Evolutionary conservation across 2,329 filamentous ascomycete species (phyloP).

Genomic region (Clonostachys rhizophaga): DNA sequence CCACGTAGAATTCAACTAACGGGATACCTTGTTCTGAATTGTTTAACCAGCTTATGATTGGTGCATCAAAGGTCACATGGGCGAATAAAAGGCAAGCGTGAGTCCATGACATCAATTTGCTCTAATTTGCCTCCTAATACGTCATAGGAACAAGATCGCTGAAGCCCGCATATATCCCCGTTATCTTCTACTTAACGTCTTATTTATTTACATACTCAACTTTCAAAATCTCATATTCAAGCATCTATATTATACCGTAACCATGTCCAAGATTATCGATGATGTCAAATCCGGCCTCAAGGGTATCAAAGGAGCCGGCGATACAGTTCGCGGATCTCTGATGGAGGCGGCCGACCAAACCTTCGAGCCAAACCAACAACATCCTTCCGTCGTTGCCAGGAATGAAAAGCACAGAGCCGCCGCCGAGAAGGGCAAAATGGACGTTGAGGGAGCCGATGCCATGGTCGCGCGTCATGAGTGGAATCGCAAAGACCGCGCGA

Average conservation of each 20-base stretch:
- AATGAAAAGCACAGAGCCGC: slow-evolving; percentile 5
- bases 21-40: no score
- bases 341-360: slow-evolving; percentile 11
- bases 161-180: no score
- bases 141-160: no score
- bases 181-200: no score
- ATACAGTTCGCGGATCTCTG: slow-evolving; percentile 9
- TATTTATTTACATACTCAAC: background rate
- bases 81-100: no score
- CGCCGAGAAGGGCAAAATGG: slow-evolving; percentile 10
- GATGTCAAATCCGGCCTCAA: slow-evolving; percentile 15
- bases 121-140: no score
- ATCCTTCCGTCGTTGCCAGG: slow-evolving; percentile 5
- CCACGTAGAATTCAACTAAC: no score
- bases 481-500: slow-evolving; percentile 6
- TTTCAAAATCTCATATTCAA: background rate
- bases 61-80: no score
- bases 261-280: slow-evolving; percentile 11
- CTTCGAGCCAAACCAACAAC: slow-evolving; percentile 5
- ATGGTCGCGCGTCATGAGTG: slow-evolving; percentile 11
- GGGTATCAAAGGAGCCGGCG: slow-evolving; percentile 12
- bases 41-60: no score
- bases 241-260: background rate
- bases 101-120: no score
- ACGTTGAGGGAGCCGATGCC: slow-evolving; percentile 8